Base-by-base conservation (phyloP, 352 stramenopile species). In the Globisporangium iwayamae region DNA sequence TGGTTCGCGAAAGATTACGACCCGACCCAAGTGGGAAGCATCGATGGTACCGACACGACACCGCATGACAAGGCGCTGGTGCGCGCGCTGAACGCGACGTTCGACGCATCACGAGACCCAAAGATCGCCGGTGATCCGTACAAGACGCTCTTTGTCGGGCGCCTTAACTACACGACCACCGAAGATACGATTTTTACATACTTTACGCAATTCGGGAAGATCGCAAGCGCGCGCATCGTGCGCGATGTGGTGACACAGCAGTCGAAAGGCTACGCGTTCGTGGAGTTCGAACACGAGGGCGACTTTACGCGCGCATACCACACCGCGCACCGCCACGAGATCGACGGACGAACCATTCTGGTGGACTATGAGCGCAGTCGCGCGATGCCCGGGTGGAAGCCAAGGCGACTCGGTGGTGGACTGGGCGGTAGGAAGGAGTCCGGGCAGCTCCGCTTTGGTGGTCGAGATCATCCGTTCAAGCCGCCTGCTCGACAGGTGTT, bases 341-440 rank as follows among this genome's bases (percentile, higher is more conserved):
- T 93, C 50, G 86, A 94, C 50, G 84, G 79, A 4, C 79, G 71
- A 43, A 61, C 61, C 0, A 79, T 94, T 28, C 71, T 94, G 13
- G 86, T 93, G 43, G 86, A 93, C 41, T 94, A 76, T 62, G 86
- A 94, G 62, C 82, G 86, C 39, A 78, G 78, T 56, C 77, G 86
- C 36, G 79, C 91, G 38, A 92, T 95, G 83, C 74, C 76, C 14
- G 83, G 79, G 1, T 95, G 86, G 86, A 95, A 95, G 34, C 86
- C 86, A 4, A 74, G 86, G 9, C 79, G 86, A n/a, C 66, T 95
- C 16, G 86, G 86, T 16, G 86, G 86, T 9, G 86, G 86, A 6
- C 69, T 95, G n/a, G 83, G 86, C 3, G 84, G 86, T 0, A 72
- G 71, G 14, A 93, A 93, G 64, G 81, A 95, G 71, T 93, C 84